A percentile compares a stretch with the other conserved stretches of the same genome.
These are phyloP conservation scores for Coemansia interrupta DNA, from an alignment of 192 early-diverging fungal species.

Conservation along the genomic window DNA sequence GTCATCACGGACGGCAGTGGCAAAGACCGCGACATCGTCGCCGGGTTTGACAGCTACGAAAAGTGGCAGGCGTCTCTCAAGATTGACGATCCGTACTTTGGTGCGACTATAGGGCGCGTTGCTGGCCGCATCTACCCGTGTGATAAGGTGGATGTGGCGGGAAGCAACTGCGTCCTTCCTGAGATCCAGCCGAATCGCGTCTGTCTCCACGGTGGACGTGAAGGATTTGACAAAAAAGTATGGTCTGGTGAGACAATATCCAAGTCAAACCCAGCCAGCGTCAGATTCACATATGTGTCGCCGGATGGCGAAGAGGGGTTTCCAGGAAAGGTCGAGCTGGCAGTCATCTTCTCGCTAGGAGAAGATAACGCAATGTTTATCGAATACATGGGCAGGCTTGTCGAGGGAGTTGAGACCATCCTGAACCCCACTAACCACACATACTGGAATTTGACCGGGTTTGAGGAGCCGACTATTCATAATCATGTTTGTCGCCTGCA, in stretches of 20 bases:
- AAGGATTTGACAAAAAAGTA: constrained; percentile 68
- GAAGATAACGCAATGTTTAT: constrained; percentile 55
- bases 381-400: constrained; percentile 50
- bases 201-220: constrained; percentile 73
- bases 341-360: constrained; percentile 60
- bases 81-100: constrained; percentile 69
- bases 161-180: constrained; percentile 53
- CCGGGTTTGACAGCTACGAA: constrained; percentile 68
- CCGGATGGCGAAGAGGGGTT: constrained; percentile 76
- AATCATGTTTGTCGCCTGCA: constrained; percentile 57
- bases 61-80: constrained; percentile 50
- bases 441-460: constrained; percentile 85
- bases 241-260: constrained; percentile 55
- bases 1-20: constrained; percentile 57
- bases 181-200: constrained; percentile 72
- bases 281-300: constrained; percentile 59
- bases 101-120: constrained; percentile 69
- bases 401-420: constrained; percentile 54
- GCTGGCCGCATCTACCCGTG: constrained; percentile 61
- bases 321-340: constrained; percentile 63
- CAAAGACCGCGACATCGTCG: constrained; percentile 60
- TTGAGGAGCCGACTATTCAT: constrained; percentile 50
- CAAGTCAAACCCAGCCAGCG: constrained; percentile 44
- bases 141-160: constrained; percentile 61
- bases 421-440: constrained; percentile 82